These are phyloP conservation scores for Aspergillus nanangensis DNA, from an alignment of 495 filamentous ascomycete species.

Conservation along the genomic window DNA sequence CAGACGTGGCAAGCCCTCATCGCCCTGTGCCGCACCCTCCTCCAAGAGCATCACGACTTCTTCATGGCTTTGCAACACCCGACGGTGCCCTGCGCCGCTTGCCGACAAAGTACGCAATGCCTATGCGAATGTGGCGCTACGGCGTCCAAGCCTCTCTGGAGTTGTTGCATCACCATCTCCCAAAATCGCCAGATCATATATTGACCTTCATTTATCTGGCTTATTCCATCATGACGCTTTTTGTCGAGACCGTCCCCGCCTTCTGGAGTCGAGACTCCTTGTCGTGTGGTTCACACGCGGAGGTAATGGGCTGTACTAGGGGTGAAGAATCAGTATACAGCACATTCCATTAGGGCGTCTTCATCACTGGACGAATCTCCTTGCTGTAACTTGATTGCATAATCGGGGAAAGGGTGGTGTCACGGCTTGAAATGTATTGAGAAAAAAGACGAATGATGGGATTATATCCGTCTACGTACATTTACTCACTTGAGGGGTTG, in stretches of 20 bases:
- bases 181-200: constrained; percentile 72
- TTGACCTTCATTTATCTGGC: constrained; percentile 76
- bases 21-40: constrained; percentile 63
- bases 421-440: no score
- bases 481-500: no score
- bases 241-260: constrained; percentile 68
- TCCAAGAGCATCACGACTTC: constrained; percentile 80
- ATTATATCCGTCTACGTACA: no score
- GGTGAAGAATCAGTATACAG: no score
- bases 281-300: no score
- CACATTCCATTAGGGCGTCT: no score
- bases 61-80: constrained; percentile 76
- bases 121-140: constrained; percentile 79
- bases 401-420: no score
- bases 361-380: no score
- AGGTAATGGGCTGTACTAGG: no score
- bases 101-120: constrained; percentile 72
- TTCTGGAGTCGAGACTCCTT: no score
- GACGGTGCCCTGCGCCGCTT: constrained; percentile 53
- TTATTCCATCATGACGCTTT: constrained; percentile 74
- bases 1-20: constrained; percentile 72
- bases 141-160: constrained; percentile 78
- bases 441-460: no score
- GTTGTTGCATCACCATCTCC: constrained; percentile 63
- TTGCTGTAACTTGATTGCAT: no score